Base-by-base conservation (phyloP, 768 basidiomycete species). In the Macrolepiota fuliginosa region DNA sequence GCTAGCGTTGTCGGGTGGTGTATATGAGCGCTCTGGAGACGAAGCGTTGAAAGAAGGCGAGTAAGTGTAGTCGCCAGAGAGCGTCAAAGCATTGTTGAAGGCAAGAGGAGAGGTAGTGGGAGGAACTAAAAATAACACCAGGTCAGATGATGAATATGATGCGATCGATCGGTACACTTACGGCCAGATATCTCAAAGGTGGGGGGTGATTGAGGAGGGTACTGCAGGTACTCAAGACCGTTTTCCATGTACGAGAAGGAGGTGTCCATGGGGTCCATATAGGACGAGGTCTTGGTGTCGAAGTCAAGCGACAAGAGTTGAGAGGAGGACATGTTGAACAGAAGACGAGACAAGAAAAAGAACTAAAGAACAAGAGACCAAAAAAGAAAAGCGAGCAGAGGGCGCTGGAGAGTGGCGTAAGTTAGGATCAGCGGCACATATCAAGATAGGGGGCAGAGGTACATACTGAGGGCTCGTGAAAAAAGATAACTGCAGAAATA, bases 181-280 rank as follows among this genome's bases (percentile, higher is more conserved):
- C 89, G 74, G 69, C 83, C 80, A 73, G 85, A 74, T 54, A 88
- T 83, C 72, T 83, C 83, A 63, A 87, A 89, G 46, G 76, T 68
- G 37, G 80, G 75, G 29, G 81, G 77, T 3, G 81, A 79, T 10
- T 86, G 81, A 66, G 86, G 82, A 37, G 88, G 88, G 73, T 88
- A 89, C 74, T 88, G 86, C 66, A 91, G 83, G 72, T 90, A 91
- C 62, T 83, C 82, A 67, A 82, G 76, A 62, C 76, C 75, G 63
- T 72, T 79, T 70, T 83, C 81, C 74, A 82, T 77, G 73, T 83
- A 83, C 63, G 75, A 72, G 66, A 79, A 81, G 27, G 79, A 70
- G 61, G 73, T 70, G 65, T 83, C 81, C 67, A 78, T 71, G 64
- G 75, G 65, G 63, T 79, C 78, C 72, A 79, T 78, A 76, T 79